Conservation (phyloP, 2,329 filamentous ascomycete genomes). For the Sclerotinia sclerotiorum region DNA sequence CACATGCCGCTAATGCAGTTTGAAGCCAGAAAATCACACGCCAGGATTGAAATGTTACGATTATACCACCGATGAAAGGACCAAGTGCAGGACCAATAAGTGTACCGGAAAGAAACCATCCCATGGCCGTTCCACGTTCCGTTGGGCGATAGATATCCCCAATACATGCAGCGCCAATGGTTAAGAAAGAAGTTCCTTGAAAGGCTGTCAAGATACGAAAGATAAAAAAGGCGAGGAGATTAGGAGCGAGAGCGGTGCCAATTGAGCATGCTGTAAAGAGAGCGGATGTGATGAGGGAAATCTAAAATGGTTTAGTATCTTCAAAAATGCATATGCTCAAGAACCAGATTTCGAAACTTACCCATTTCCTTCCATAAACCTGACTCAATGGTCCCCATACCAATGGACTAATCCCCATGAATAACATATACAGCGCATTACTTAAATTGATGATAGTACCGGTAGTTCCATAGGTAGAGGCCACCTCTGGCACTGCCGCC, state of each 20-base stretch:
- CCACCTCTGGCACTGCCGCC: constrained; percentile 72
- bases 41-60: constrained; percentile 74
- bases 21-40: constrained; percentile 77
- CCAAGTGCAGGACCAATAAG: constrained; percentile 71
- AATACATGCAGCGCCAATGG: constrained; percentile 69
- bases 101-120: constrained; percentile 71
- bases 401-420: constrained; percentile 69
- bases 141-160: constrained; percentile 66
- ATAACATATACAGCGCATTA: constrained; percentile 73
- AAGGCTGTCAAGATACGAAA: constrained; percentile 74
- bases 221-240: constrained; percentile 69
- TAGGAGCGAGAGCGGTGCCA: constrained; percentile 70
- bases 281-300: constrained; percentile 58
- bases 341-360: constrained; percentile 41
- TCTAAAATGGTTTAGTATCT: constrained; percentile 42
- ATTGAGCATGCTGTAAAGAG: constrained; percentile 70
- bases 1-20: constrained; percentile 62
- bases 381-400: constrained; percentile 73
- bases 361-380: constrained; percentile 59
- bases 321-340: constrained; percentile 4
- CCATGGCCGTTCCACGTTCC: constrained; percentile 69
- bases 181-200: constrained; percentile 71
- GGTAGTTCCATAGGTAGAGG: constrained; percentile 61
- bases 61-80: constrained; percentile 70
- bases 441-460: constrained; percentile 69